Base-by-base conservation (phyloP, 257 asterid genomes). In the Plectranthus barbatus region DNA sequence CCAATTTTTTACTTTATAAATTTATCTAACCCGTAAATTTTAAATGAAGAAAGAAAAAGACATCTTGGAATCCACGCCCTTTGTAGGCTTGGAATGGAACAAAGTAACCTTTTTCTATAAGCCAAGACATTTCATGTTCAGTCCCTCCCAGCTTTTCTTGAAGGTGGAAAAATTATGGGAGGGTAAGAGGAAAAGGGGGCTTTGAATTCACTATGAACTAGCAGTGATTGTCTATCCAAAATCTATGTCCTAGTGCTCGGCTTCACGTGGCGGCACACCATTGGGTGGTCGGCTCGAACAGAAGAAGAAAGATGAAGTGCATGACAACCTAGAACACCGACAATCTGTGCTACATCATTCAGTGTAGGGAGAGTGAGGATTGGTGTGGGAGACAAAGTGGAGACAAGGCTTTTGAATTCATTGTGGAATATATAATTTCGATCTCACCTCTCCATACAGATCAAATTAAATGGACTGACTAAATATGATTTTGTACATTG, bases 301-400 rank as follows among this genome's bases (percentile, higher is more conserved):
- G 64, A 48, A 40, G 67, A 60, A 56, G 56, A 50, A 21, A 67
- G 62, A 49, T 47, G 40, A 64, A 69, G 77, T 80, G 81, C 77
- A 76, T 45, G 65, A 74, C 76, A 66, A 77, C 83, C 72, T 77
- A 74, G 69, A 69, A 60, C 60, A 6, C 51, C 33, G 67, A 54
- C 68, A 45, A 67, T 51, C 62, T 70, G 21, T 33, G n/a, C 34
- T 55, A 14, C 64, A 60, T 75, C 71, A 75, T 70, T 59, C 60
- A 20, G 9, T 15, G 51, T 24, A 26, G 36, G 18, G 69, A 23
- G 42, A 18, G 9, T 9, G 14, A 20, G 31, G n/a, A 15, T 6
- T 39, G 42, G 49, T 73, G 81, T 59, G 86, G 89, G 82, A 62
- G 84, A 78, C 89, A 76, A 63, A 67, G 82, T 76, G 80, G 85